A percentile compares a stretch with the other conserved stretches of the same genome.
phyloP scores from a whole-genome alignment of 2,329 filamentous ascomycete genomes.

The Chaetomiaceae sp. region DNA sequence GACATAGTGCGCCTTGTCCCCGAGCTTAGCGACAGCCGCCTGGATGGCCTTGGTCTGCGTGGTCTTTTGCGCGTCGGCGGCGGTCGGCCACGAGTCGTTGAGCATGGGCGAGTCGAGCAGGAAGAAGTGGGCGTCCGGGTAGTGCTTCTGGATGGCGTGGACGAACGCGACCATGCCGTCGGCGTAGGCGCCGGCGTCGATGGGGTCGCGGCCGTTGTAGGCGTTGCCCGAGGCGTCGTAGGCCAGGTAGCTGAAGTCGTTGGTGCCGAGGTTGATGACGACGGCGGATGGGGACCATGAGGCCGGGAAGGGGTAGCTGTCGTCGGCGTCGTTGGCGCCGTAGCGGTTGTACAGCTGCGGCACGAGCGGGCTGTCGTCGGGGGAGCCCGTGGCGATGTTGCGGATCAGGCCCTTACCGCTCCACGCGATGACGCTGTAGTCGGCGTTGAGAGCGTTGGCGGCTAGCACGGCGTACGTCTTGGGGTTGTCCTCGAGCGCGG shows the following conservation, averaged over 20 bases:
- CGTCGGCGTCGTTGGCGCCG: neutral
- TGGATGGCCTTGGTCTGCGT: neutral
- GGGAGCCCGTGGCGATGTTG: neutral
- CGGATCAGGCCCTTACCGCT: constrained; percentile 1
- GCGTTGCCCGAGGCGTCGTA: neutral
- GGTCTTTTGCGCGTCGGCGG: neutral
- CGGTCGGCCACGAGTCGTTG: neutral
- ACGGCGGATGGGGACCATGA: neutral
- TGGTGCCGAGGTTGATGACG: neutral
- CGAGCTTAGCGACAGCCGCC: neutral
- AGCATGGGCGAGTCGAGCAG: neutral
- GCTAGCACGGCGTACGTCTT: neutral
- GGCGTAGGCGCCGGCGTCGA: neutral
- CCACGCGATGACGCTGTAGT: neutral
- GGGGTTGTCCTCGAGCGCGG: neutral
- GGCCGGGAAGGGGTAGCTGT: neutral
- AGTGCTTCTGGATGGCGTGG: neutral
- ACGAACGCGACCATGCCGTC: neutral
- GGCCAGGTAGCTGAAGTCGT: neutral
- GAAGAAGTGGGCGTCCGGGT: neutral
- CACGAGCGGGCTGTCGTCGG: neutral
- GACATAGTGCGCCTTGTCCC: neutral
- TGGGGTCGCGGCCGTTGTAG: neutral
- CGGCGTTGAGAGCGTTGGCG: neutral
- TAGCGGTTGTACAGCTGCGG: neutral